A percentile compares a stretch with the other conserved stretches of the same genome.
phyloP scores from a whole-genome alignment of 495 filamentous ascomycete genomes.

The Penicillium steckii region DNA sequence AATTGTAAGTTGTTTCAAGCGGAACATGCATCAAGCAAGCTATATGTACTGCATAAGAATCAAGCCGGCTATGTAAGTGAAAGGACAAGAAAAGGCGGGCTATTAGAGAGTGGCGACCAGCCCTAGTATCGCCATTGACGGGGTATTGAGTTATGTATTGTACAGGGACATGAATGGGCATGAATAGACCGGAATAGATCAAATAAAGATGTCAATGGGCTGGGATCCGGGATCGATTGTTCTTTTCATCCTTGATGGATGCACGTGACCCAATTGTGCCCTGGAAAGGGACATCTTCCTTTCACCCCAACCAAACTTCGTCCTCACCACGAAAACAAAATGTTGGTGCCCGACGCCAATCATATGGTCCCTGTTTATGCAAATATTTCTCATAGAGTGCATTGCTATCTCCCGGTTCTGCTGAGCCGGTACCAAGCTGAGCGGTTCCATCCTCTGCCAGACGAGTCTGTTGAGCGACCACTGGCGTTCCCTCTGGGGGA shows the following conservation, averaged over 20 bases:
- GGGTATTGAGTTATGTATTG: background rate
- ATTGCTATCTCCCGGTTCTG: conserved; percentile 18
- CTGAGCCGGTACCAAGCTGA: conserved; percentile 11
- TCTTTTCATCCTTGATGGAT: conserved; percentile 2
- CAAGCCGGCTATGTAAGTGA: background rate
- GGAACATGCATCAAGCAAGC: background rate
- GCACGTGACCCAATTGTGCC: conserved; percentile 3
- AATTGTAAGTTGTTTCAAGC: background rate
- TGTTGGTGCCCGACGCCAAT: conserved; percentile 16
- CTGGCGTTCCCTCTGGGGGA: conserved; percentile 7
- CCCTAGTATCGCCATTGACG: background rate
- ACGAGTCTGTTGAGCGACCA: conserved; percentile 3
- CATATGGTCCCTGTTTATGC: conserved; percentile 19
- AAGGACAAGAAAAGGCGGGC: background rate
- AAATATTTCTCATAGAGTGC: conserved; percentile 24
- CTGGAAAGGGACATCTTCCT: background rate
- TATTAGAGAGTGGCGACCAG: background rate
- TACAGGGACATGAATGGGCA: background rate
- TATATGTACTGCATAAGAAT: background rate
- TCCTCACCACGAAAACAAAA: conserved; percentile 20
- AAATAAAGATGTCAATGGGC: background rate
- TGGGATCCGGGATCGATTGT: conserved; percentile 1
- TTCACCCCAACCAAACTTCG: conserved; percentile 4
- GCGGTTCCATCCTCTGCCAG: conserved; percentile 16
- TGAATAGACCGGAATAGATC: background rate